Conservation (phyloP, 805 yeast species). For the Suhomyces faveliae region DNA sequence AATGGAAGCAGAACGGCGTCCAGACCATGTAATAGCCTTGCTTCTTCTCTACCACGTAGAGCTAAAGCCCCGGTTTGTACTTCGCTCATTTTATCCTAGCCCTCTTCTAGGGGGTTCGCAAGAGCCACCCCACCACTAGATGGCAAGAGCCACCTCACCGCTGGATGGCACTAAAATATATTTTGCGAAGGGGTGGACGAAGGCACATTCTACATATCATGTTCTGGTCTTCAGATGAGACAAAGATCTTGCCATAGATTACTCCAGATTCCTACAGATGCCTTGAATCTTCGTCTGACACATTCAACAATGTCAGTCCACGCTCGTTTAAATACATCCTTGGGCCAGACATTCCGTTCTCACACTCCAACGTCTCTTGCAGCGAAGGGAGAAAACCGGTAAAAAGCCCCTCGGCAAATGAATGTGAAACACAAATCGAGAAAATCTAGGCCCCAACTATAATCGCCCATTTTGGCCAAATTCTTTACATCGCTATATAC, state of each 20-base stretch:
- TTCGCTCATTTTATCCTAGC: no score
- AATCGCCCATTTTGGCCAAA: neutral
- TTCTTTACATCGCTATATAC: neutral
- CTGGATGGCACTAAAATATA: no score
- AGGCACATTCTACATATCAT: no score
- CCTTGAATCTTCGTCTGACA: conserved; percentile 1
- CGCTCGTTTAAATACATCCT: neutral
- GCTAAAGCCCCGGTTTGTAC: no score
- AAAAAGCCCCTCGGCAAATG: neutral
- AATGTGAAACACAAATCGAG: neutral
- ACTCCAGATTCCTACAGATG: neutral
- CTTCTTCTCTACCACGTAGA: no score
- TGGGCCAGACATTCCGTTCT: neutral
- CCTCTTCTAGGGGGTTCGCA: no score
- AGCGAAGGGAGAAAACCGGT: neutral
- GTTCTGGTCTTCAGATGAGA: neutral
- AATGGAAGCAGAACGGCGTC: no score
- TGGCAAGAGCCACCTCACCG: no score
- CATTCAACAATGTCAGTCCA: neutral
- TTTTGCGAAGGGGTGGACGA: no score
- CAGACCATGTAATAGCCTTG: no score
- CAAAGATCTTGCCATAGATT: no score
- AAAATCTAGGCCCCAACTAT: neutral
- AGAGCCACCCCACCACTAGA: no score
- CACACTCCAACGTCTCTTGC: neutral